Evolutionary conservation across 805 yeast species (phyloP), one percentile per base, ranked within the genome.

Genomic region (Jamesozyma gamospora): DNA sequence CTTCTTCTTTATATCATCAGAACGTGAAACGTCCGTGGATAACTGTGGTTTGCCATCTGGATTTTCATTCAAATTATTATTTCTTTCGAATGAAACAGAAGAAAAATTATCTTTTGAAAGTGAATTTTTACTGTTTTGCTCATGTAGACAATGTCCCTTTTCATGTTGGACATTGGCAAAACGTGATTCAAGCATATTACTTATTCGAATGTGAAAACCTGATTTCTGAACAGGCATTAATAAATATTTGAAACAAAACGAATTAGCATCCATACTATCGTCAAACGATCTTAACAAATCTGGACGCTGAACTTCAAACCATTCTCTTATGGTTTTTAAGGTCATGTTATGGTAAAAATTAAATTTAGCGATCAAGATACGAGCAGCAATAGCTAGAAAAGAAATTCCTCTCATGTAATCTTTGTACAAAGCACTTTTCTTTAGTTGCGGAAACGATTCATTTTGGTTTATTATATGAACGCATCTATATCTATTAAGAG

Each of bases 271-370:
- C 15, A 52, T 25, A 8, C 49, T 24, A 13, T 38, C 39, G 13
- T 34, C 36, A 14, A 34, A 25, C 12, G 21, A 12, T 8, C 14
- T 3, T 1, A 40, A 41, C 8, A 52, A 34, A 24, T 51, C 49
- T 7, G 94, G 94, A 1, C 92, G 85, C 44, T 82, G 66, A 53
- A 76, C 79, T 39, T 69, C 66, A 52, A 82, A 75, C 48, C 79
- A 72, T 45, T 78, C 77, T 43, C 67, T 60, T 32, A 86, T 64
- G 55, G 82, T 88, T 13, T 63, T 68, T 3, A 73, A 63, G 1
- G 86, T 81, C 41, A 77, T 33, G 9, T 40, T 40, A n/a, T 41
- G 36, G 6, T 41, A 36, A 5, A 39, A 40, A 34, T 46, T 40
- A 31, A 37, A 51, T 4, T 44, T 39, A 21, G 43, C 27, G 12